Base-by-base conservation (phyloP, 768 basidiomycete species). In the Pluteus cervinus region DNA sequence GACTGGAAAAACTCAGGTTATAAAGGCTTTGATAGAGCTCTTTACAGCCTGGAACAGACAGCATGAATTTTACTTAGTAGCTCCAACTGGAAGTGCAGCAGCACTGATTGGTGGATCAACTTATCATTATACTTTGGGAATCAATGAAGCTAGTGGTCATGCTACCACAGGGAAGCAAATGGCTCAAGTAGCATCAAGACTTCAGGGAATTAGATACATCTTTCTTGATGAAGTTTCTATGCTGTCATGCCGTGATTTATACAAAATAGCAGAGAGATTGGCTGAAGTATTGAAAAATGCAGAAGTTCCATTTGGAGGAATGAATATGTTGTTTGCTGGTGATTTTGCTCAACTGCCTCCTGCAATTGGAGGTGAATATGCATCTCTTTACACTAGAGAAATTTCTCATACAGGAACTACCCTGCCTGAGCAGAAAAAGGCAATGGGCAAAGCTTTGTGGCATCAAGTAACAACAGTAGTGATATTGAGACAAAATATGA, bases 191-290 rank as follows among this genome's bases (percentile, higher is more conserved):
- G 41, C 41, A 8, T 36, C 44, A 16, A 25, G 47, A 14, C 29
- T 63, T 7, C 14, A 44, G n/a, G 50, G 57, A 15, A 57, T 67
- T 7, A 52, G 66, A 1, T 65, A 65, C 45, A 46, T 69, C 3
- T 66, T 71, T 29, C 41, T 69, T 10, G 63, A 70, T 51, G 66
- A 71, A 36, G 49, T 70, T 0, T 69, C 66, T 1, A 71, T 71
- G 68, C 25, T 69, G 2, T 45, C 52, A 1, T 63, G 60, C 37
- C 38, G 38, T 21, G 60, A 63, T 5, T 17, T 64, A 29, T 58
- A 56, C 36, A 37, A 37, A 8, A 61, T 62, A 16, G 42, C 45
- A 1, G 37, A 52, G 12, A 28, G 63, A 1, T 36, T 55, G 2
- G 32, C n/a, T 33, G 23, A 39, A 46, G 10, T 42, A 56, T 3